Base-by-base conservation (phyloP, 1,284 basidiomycete genomes). In the Ustilago nuda region DNA sequence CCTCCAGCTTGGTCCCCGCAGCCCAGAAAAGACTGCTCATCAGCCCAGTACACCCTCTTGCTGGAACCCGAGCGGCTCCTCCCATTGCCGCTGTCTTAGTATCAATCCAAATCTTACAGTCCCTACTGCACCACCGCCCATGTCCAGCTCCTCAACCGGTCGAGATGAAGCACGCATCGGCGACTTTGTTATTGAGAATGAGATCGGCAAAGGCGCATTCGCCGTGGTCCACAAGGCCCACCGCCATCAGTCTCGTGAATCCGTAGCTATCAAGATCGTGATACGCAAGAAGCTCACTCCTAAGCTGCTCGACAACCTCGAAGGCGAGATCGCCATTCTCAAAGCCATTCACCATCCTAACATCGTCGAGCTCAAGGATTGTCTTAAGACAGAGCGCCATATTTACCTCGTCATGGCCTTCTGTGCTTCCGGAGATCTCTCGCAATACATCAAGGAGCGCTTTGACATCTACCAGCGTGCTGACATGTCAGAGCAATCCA, bases 361-460 rank as follows among this genome's bases (percentile, higher is more conserved):
- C 87, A 93, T 99, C 64, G 98, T 97, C 35, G 92, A 92, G 77
- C 89, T 99, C 30, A 91, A 94, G 63, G 94, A 98, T 85, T 97
- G 98, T 82, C 91, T 98, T 70, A 93, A 94, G 84, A 94, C 94
- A 33, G 93, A 95, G 80, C 90, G 91, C 65, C 92, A 96, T 86
- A 98, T 99, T 85, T 98, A 98, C 88, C 91, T 99, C 63, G 92
- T 99, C 84, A 99, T 99, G 92, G 95, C 96, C 82, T 98, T 91
- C 86, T 98, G 96, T 87, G 91, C 94, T 0, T 95, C 94, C 4
- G 95, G 95, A 13, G 97, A 99, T 86, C 90, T 99, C 51, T 94
- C 94, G 0, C 91, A 94, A 80, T 98, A 98, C 86, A 96, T 99
- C 88, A 94, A 75, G 69, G 72, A 79, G 56, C 72, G 74, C 50